Evolutionary conservation across 805 yeast species (phyloP), one percentile per base, ranked within the genome.

Genomic region (Candida hispaniensis): DNA sequence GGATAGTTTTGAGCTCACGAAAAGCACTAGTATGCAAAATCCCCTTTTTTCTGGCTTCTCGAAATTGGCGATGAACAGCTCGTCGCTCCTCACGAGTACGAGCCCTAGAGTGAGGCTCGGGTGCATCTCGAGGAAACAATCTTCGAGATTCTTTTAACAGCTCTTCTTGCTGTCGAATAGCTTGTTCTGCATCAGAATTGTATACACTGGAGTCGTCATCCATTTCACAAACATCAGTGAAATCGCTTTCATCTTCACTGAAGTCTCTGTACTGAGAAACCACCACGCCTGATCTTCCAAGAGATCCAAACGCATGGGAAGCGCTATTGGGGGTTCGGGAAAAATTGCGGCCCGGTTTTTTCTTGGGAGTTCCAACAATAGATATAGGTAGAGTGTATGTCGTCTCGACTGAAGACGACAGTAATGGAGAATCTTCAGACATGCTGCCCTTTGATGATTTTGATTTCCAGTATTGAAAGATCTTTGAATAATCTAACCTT

Each of bases 1-100:
- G 45, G 8, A 69, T 39, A 8, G 25, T 22, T 18, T 27, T 24
- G 7, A 34, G n/a, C 22, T 43, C 46, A 6, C 28, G 23, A 11
- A 17, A 18, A 13, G 36, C 28, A 2, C 23, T 10, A 7, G 36
- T 32, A 11, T 32, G 36, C 14, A 32, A 23, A 10, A 23, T 28
- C 5, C 36, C 36, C 17, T 32, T 32, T 12, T 23, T 5, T 6
- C 23, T 28, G 6, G 36, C 36, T 4, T 20, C 36, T 12, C 24
- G 28, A 6, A 32, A 32, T 5, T 27, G 28, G 23, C 14, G 23
- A 28, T 32, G 24, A n/a, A 32, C 36, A 5, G 36, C 36, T 23
- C 36, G 28, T 32, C 36, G 27, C 21, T 32, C 36, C 18, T 32
- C 36, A 23, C 36, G 20, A 11, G 36, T 32, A 23, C 36, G 36